These are phyloP conservation scores for Trifolium fragiferum DNA, from an alignment of 306 rosid species.

Conservation along the genomic window DNA sequence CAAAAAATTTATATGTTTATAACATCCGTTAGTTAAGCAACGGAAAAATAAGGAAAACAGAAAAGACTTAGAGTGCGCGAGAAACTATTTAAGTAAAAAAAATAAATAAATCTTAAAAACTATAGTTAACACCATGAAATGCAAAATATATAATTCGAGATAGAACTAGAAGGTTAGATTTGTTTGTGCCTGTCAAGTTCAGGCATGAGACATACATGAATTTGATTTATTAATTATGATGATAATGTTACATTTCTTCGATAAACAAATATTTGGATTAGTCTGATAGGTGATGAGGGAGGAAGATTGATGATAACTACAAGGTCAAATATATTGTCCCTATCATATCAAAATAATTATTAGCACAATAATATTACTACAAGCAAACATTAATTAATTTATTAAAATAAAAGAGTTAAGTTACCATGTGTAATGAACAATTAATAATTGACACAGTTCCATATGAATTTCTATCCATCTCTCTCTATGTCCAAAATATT, in stretches of 20 bases:
- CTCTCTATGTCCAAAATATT: constrained; percentile 18
- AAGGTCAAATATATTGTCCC: constrained; percentile 62
- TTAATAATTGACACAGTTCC: constrained; percentile 27
- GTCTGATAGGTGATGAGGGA: constrained; percentile 26
- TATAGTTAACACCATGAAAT: too few relatives aligned
- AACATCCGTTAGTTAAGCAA: too few relatives aligned
- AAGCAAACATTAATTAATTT: neutral
- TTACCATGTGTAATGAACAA: constrained; percentile 22
- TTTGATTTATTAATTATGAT: constrained; percentile 17
- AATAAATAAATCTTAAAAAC: too few relatives aligned
- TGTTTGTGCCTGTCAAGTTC: constrained; percentile 27
- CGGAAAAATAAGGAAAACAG: too few relatives aligned
- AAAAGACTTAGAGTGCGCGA: too few relatives aligned
- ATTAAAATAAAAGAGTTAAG: neutral
- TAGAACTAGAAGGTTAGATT: constrained; percentile 13
- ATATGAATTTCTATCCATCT: neutral
- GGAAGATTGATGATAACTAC: constrained; percentile 44
- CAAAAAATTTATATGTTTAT: too few relatives aligned
- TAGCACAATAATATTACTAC: constrained; percentile 37
- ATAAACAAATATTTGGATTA: neutral
- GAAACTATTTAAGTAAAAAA: too few relatives aligned
- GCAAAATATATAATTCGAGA: neutral
- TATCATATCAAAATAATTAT: constrained; percentile 45
- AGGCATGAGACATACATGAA: constrained; percentile 39
- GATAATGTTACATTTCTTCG: constrained; percentile 16